Evolutionary conservation across 2,329 filamentous ascomycete species (phyloP).

Genomic region (Penicillium sp.): DNA sequence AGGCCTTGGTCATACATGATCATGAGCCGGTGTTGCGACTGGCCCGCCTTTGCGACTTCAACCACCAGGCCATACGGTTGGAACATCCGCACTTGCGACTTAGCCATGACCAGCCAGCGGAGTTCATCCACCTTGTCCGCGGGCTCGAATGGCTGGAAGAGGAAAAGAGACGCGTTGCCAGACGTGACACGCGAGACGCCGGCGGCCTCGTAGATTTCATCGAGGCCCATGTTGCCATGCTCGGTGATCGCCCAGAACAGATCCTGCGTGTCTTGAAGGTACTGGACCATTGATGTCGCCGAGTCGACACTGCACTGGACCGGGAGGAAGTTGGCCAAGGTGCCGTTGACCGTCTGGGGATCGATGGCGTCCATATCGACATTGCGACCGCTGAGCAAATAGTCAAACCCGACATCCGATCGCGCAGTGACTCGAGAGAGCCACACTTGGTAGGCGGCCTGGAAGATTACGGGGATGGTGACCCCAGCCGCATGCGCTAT

Average conservation of each 20-base stretch:
- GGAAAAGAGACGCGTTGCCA: slow-evolving; percentile 30
- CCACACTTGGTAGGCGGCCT: slow-evolving; percentile 38
- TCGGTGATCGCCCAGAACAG: slow-evolving; percentile 37
- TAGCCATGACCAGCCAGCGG: slow-evolving; percentile 20
- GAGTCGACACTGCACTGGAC: slow-evolving; percentile 27
- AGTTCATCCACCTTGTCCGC: slow-evolving; percentile 7
- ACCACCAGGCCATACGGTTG: slow-evolving; percentile 2
- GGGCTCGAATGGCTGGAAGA: slow-evolving; percentile 42
- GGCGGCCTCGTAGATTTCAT: slow-evolving; percentile 32
- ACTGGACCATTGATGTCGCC: slow-evolving; percentile 10
- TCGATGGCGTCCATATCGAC: slow-evolving; percentile 33
- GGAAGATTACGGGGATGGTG: slow-evolving; percentile 42
- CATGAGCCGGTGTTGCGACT: slow-evolving; percentile 1
- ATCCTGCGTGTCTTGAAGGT: slow-evolving; percentile 28
- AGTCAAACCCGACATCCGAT: slow-evolving; percentile 30
- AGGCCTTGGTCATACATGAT: slow-evolving; percentile 3
- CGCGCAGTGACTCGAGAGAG: slow-evolving; percentile 26
- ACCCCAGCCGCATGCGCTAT: slow-evolving; percentile 29
- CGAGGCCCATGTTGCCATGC: slow-evolving; percentile 29
- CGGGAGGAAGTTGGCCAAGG: slow-evolving; percentile 44
- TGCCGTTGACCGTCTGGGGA: slow-evolving; percentile 44
- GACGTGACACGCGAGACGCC: slow-evolving; percentile 17
- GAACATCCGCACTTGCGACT: slow-evolving; percentile 14
- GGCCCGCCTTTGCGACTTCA: slow-evolving; percentile 1
- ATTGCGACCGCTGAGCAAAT: slow-evolving; percentile 46